Conservation (phyloP, 164 flowering plant genomes). For the Tinospora cordifolia region DNA sequence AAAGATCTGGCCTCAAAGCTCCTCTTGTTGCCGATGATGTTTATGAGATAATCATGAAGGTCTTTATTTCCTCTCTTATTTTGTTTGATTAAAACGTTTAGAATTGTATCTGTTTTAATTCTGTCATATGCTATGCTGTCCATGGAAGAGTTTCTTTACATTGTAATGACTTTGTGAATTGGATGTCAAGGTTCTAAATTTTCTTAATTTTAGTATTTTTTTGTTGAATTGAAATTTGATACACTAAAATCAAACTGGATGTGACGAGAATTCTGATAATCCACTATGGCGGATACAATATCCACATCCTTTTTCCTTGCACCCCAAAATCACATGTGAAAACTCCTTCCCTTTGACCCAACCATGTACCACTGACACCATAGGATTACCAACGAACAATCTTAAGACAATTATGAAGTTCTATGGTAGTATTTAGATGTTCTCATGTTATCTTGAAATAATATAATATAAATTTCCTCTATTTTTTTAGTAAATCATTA, state of each 20-base stretch:
- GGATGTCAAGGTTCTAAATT: neutral
- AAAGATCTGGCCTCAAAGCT: constrained; percentile 73
- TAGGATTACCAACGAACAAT: neutral
- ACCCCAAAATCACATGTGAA: too few relatives aligned
- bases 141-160: neutral
- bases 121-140: neutral
- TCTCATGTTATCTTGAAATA: too few relatives aligned
- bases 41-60: constrained; percentile 92
- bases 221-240: too few relatives aligned
- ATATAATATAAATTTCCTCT: too few relatives aligned
- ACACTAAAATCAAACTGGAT: too few relatives aligned
- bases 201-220: neutral
- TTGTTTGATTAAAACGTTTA: neutral
- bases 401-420: neutral
- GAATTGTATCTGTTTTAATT: neutral
- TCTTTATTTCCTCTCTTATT: constrained; percentile 11
- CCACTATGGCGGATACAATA: too few relatives aligned
- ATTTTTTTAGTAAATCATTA: neutral
- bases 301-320: too few relatives aligned
- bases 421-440: too few relatives aligned
- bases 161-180: neutral
- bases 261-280: too few relatives aligned
- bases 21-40: constrained; percentile 93
- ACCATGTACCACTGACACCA: too few relatives aligned
- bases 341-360: too few relatives aligned